Evolutionary conservation across 495 filamentous ascomycete genomes (phyloP).

Genomic region (Lasiosphaeria ovina): DNA sequence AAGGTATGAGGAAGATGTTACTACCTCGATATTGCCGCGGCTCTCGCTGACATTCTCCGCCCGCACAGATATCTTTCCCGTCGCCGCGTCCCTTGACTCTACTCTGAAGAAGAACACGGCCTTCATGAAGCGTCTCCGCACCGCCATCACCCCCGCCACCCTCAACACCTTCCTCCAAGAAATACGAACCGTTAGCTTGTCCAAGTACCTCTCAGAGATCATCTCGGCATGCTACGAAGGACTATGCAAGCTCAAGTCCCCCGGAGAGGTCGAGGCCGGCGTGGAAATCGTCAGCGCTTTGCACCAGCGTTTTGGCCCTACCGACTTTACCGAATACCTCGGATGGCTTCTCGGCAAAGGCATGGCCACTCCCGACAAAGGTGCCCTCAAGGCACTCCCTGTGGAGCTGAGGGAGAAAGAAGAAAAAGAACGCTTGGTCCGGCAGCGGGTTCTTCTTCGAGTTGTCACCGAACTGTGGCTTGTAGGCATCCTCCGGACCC

Average conservation of each 20-base stretch:
- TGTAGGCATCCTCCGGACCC: constrained; percentile 76
- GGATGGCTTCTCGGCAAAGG: constrained; percentile 92
- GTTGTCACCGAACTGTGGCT: constrained; percentile 97
- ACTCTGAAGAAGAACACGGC: constrained; percentile 98
- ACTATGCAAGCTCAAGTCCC: constrained; percentile 83
- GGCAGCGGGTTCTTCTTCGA: constrained; percentile 82
- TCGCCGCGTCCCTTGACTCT: constrained; percentile 82
- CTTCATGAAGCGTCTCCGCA: constrained; percentile 95
- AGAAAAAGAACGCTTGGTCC: constrained; percentile 85
- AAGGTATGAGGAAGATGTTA: constrained; percentile 52
- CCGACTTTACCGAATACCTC: constrained; percentile 85
- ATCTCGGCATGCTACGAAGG: constrained; percentile 98
- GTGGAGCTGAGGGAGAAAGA: constrained; percentile 87
- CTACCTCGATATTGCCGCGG: constrained; percentile 10
- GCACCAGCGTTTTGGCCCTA: constrained; percentile 91
- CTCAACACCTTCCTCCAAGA: constrained; percentile 85
- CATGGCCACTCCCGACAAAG: constrained; percentile 87
- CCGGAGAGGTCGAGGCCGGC: constrained; percentile 84
- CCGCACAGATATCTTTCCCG: constrained; percentile 70
- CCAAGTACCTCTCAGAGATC: constrained; percentile 97
- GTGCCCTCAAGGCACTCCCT: constrained; percentile 71
- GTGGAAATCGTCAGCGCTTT: constrained; percentile 92
- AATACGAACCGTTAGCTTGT: constrained; percentile 85
- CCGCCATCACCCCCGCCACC: constrained; percentile 75
- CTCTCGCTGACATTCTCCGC: background rate